Conservation (phyloP, 257 asterid species). For the Datura wrightii region DNA sequence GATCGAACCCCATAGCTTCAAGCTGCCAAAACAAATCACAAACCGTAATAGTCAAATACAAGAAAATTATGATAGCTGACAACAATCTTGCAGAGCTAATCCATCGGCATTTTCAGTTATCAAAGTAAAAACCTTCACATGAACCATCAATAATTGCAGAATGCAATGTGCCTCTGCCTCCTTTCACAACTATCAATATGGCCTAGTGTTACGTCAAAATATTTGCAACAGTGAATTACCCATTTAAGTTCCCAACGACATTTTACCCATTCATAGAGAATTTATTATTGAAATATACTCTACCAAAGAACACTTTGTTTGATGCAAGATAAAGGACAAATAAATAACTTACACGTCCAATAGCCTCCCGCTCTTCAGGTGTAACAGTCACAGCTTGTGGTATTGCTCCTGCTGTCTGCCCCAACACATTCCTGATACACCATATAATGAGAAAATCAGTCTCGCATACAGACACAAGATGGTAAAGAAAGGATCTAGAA, state of each 20-base stretch:
- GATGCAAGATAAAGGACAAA: not conserved
- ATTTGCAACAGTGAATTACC: not conserved
- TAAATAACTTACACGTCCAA: conserved; percentile 72
- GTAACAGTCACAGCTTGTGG: conserved; percentile 90
- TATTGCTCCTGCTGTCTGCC: conserved; percentile 77
- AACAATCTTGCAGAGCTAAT: not conserved
- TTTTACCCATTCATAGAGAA: not conserved
- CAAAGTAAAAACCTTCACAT: not conserved
- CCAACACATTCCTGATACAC: conserved; percentile 63
- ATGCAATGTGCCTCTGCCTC: not conserved
- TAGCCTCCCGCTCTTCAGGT: conserved; percentile 88
- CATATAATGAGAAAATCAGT: conserved; percentile 26
- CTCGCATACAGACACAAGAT: not conserved
- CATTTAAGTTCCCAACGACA: not conserved
- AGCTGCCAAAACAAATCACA: conserved; percentile 62
- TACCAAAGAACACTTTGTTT: not conserved
- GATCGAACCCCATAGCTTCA: conserved; percentile 90
- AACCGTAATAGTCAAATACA: not conserved
- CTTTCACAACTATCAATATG: not conserved
- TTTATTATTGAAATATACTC: not conserved
- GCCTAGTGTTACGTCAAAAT: not conserved
- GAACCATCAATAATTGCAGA: not conserved
- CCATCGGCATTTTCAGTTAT: conserved; percentile 13
- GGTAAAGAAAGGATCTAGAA: not conserved
- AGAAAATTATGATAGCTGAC: conserved; percentile 5